Conservation (phyloP, 305 asterid species). For the Fraxinus xanthoxyloides region DNA sequence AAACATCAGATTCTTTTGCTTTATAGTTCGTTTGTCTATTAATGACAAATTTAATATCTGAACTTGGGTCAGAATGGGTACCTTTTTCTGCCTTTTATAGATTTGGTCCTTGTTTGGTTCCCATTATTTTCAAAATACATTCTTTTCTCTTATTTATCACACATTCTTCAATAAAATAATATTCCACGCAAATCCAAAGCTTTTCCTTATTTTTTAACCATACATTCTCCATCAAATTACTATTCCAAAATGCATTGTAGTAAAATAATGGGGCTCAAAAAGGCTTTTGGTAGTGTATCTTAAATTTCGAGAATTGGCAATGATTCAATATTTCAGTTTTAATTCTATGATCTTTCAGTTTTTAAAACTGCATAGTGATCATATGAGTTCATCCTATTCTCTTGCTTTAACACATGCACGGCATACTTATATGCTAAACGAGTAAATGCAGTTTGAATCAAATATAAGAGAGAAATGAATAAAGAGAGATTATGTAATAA, state of each 20-base stretch:
- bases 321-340: not conserved
- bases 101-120: not conserved
- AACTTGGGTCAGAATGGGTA: not conserved
- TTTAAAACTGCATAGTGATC: not conserved
- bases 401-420: not conserved
- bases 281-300: not conserved
- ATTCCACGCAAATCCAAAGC: too few species aligned
- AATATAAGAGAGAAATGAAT: not conserved
- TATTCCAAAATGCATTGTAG: too few species aligned
- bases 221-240: too few species aligned
- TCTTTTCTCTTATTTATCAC: not conserved
- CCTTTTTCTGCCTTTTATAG: not conserved
- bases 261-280: too few species aligned
- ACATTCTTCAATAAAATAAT: not conserved
- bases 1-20: not conserved
- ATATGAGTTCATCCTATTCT: not conserved
- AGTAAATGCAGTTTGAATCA: not conserved
- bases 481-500: not conserved
- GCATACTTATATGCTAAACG: not conserved
- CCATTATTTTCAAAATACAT: not conserved
- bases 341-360: slow-evolving; percentile 2
- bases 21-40: slow-evolving; percentile 7
- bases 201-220: too few species aligned
- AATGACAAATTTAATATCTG: not conserved
- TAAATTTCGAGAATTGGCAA: not conserved